Base-by-base conservation (phyloP, 257 asterid species). In the Striga asiatica region DNA sequence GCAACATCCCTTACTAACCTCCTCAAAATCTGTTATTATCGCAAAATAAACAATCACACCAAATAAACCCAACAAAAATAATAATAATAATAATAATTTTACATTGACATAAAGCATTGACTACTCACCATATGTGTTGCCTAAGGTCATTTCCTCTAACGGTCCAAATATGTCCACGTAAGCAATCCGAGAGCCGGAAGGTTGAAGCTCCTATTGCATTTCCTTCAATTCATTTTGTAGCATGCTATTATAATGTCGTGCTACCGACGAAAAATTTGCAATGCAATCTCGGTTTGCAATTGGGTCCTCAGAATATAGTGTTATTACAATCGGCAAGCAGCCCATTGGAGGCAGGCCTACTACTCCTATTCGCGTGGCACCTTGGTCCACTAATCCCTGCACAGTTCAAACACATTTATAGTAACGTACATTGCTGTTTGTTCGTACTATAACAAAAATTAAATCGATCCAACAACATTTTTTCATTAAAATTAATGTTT, bases 341-440 rank as follows among this genome's bases (percentile, higher is more conserved):
- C 95, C 97, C 71, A 84, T 73, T 24, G 95, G 82, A 0, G 85
- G 79, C 55, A 88, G 60, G 41, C 95, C 94, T 46, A 54, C 95
- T 0, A 84, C 79, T 19, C 84, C 97, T 1, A 88, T 84, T 9
- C 78, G 68, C 4, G 79, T 67, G 10, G 81, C 93, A 7, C 97
- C 97, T 34, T 66, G 35, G 10, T 73, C 77, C 59, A 58, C 5
- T 18, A 88, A 50, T 16, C 37, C 88, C 95, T 88, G 60, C 55
- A 56, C 7, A 5, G 42, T 23, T n/a, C 20, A 59, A 29, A 43
- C n/a, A n/a, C n/a, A n/a, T n/a, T n/a, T n/a, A n/a, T n/a, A n/a
- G n/a, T n/a, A n/a, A n/a, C n/a, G n/a, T n/a, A n/a, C n/a, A n/a
- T n/a, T n/a, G n/a, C n/a, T n/a, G n/a, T n/a, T n/a, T n/a, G n/a